These are phyloP conservation scores for Rhodocollybia butyracea DNA, from an alignment of 768 basidiomycete genomes.

Conservation along the genomic window DNA sequence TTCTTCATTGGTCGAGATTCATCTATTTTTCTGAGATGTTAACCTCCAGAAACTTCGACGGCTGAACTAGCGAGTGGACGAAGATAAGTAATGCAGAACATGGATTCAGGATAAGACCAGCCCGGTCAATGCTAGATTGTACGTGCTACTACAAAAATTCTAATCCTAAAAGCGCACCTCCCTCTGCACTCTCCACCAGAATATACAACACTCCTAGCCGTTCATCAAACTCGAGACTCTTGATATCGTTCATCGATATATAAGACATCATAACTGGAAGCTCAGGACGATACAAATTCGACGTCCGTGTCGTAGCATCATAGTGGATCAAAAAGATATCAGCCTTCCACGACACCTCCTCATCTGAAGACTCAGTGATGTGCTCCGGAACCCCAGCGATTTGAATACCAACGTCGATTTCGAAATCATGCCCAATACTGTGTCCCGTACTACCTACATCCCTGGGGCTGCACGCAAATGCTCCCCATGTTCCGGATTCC, in stretches of 20 bases:
- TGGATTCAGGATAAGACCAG: no score
- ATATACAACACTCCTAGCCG: slow-evolving; percentile 1
- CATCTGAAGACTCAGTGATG: not conserved
- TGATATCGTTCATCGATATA: not conserved
- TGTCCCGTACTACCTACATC: not conserved
- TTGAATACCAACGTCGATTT: not conserved
- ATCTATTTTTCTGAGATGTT: no score
- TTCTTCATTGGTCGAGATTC: no score
- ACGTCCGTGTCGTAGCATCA: not conserved
- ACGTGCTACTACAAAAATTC: no score
- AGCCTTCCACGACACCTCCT: not conserved
- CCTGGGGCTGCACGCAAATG: not conserved
- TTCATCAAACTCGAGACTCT: not conserved
- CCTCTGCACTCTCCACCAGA: not conserved
- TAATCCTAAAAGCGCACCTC: not conserved
- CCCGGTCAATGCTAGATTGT: no score
- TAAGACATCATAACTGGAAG: not conserved
- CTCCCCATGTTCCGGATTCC: slow-evolving; percentile 2
- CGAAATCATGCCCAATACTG: not conserved
- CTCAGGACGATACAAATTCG: not conserved
- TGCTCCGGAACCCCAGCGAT: not conserved
- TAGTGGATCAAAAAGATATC: slow-evolving; percentile 2
- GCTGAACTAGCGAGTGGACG: no score
- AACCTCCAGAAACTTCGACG: no score
- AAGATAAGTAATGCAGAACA: no score